Percentiles rank a stretch among this genome's conserved stretches.
These are phyloP conservation scores for Durotheca rogersii DNA, from an alignment of 495 filamentous ascomycete species.

Conservation along the genomic window DNA sequence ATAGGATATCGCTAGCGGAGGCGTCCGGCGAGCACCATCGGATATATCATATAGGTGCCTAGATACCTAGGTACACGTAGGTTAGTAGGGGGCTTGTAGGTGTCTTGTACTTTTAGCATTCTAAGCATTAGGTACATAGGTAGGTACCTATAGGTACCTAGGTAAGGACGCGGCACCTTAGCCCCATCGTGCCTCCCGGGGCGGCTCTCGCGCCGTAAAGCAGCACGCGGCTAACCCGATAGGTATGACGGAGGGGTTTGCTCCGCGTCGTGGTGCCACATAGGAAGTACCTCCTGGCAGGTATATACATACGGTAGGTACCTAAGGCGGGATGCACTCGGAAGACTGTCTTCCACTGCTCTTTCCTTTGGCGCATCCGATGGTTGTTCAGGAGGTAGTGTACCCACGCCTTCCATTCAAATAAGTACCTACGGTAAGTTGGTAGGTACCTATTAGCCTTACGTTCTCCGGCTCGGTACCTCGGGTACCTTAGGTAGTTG, in stretches of 20 bases:
- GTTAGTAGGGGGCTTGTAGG: background rate
- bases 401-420: too few relatives aligned
- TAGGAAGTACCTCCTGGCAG: slow-evolving; percentile 5
- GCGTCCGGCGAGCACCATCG: too few relatives aligned
- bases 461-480: too few relatives aligned
- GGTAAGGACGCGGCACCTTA: too few relatives aligned
- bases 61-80: background rate
- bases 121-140: background rate
- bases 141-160: background rate
- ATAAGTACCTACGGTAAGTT: too few relatives aligned
- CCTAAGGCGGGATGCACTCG: background rate
- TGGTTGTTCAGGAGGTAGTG: too few relatives aligned
- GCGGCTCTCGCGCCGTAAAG: slow-evolving; percentile 11
- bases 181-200: slow-evolving; percentile 15
- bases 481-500: too few relatives aligned
- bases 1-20: too few relatives aligned
- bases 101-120: background rate
- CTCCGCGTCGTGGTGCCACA: slow-evolving; percentile 36
- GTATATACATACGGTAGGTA: background rate
- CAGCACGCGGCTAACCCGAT: slow-evolving; percentile 35
- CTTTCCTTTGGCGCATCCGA: too few relatives aligned
- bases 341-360: too few relatives aligned
- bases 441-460: too few relatives aligned
- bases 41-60: too few relatives aligned
- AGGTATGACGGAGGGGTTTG: slow-evolving; percentile 31